Percentiles rank a stretch among this genome's conserved stretches.
These are phyloP conservation scores for Solanum verrucosum DNA, from an alignment of 257 asterid genomes.

Conservation along the genomic window DNA sequence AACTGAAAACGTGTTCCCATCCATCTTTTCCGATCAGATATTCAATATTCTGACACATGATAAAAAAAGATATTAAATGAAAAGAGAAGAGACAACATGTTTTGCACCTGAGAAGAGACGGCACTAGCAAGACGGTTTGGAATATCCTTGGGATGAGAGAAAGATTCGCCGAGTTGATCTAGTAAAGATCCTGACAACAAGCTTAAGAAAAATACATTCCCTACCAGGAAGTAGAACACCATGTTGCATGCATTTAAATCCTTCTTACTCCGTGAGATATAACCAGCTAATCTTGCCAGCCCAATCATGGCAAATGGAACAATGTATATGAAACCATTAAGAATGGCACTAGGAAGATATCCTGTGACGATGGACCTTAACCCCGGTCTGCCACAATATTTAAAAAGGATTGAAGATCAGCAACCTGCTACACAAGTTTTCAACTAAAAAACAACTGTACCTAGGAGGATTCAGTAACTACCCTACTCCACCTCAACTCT, in stretches of 20 bases:
- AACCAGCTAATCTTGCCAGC: slow-evolving; percentile 71
- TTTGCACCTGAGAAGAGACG: slow-evolving; percentile 73
- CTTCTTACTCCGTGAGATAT: slow-evolving; percentile 63
- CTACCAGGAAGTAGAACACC: slow-evolving; percentile 90
- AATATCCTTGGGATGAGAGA: slow-evolving; percentile 67
- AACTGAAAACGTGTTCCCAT: neutral
- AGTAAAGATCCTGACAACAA: slow-evolving; percentile 87
- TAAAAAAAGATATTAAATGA: neutral
- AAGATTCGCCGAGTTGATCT: slow-evolving; percentile 78
- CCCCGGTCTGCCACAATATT: slow-evolving; percentile 59
- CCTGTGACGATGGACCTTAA: slow-evolving; percentile 79
- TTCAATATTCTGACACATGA: neutral
- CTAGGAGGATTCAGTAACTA: neutral
- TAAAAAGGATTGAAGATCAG: neutral
- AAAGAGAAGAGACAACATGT: neutral
- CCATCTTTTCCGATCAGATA: neutral
- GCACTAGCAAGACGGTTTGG: slow-evolving; percentile 87
- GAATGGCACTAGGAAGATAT: slow-evolving; percentile 82
- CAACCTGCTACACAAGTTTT: neutral
- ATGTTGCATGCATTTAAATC: slow-evolving; percentile 81
- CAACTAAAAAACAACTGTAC: neutral
- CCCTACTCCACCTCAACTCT: neutral
- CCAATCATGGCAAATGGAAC: slow-evolving; percentile 73
- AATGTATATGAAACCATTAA: slow-evolving; percentile 55
- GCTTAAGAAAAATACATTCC: slow-evolving; percentile 80